Evolutionary conservation across 2,329 filamentous ascomycete species (phyloP).

Genomic region (Neurospora sp.): DNA sequence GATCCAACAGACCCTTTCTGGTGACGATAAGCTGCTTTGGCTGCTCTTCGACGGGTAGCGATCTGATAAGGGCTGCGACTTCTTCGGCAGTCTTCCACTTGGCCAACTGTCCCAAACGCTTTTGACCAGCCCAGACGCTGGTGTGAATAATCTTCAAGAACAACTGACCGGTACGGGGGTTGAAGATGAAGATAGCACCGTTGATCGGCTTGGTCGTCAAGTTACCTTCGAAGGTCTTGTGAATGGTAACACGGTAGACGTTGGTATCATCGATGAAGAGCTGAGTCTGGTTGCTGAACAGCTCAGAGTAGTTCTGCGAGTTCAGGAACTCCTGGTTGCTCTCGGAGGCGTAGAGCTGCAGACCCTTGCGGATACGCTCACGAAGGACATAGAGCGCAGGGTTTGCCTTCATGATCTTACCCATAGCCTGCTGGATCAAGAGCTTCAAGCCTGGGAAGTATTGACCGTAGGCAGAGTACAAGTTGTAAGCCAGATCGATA

Average conservation of each 20-base stretch:
- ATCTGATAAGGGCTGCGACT: slow-evolving; percentile 94
- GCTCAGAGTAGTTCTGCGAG: slow-evolving; percentile 97
- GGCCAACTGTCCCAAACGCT: slow-evolving; percentile 93
- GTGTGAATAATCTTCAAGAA: slow-evolving; percentile 99
- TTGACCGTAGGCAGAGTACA: slow-evolving; percentile 96
- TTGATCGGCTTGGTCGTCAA: slow-evolving; percentile 99
- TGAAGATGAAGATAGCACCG: slow-evolving; percentile 99
- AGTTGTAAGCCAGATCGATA: slow-evolving; percentile 94
- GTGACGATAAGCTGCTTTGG: slow-evolving; percentile 98
- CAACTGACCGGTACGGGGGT: slow-evolving; percentile 92
- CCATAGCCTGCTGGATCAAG: slow-evolving; percentile 95
- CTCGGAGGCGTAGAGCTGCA: slow-evolving; percentile 95
- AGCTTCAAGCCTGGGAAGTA: slow-evolving; percentile 98
- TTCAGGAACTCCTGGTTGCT: slow-evolving; percentile 99
- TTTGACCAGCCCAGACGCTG: slow-evolving; percentile 97
- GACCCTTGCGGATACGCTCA: slow-evolving; percentile 95
- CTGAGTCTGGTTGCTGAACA: slow-evolving; percentile 98
- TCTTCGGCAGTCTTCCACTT: slow-evolving; percentile 99
- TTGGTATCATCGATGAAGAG: slow-evolving; percentile 99
- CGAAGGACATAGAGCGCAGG: slow-evolving; percentile 91
- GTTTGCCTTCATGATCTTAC: slow-evolving; percentile 99
- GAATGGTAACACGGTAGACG: slow-evolving; percentile 97
- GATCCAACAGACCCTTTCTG: slow-evolving; percentile 91
- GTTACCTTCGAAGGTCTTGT: slow-evolving; percentile 99
- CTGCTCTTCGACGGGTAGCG: slow-evolving; percentile 92